A percentile compares a stretch with the other conserved stretches of the same genome.
Conservation (phyloP, 2,329 filamentous ascomycete genomes). For the Metarhizium rileyi region DNA sequence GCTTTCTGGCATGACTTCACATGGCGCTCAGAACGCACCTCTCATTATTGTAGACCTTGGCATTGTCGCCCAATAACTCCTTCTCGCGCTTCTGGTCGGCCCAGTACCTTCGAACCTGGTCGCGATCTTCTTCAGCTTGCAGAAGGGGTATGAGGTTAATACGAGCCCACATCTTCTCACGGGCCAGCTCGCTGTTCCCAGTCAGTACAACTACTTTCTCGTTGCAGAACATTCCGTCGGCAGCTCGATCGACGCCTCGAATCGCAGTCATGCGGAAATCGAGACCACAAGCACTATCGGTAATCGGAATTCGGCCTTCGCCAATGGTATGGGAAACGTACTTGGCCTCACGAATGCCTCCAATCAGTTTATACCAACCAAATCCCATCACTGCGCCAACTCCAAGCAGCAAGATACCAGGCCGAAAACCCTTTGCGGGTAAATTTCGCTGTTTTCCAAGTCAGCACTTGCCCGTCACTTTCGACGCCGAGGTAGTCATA, state of each 20-base stretch:
- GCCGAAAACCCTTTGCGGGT: slow-evolving; percentile 81
- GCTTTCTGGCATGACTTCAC: not conserved
- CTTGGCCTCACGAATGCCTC: slow-evolving; percentile 86
- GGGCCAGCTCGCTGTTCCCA: slow-evolving; percentile 66
- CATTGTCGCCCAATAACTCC: slow-evolving; percentile 75
- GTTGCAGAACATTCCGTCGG: not conserved
- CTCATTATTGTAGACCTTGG: slow-evolving; percentile 79
- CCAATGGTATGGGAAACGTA: slow-evolving; percentile 36
- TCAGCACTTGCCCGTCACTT: not conserved
- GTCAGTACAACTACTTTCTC: not conserved
- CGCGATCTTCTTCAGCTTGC: slow-evolving; percentile 93
- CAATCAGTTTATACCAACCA: slow-evolving; percentile 79
- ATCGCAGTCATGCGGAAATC: not conserved
- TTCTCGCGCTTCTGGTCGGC: slow-evolving; percentile 87
- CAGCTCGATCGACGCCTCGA: not conserved
- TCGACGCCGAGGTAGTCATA: not conserved
- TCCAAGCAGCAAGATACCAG: slow-evolving; percentile 65
- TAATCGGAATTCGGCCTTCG: not conserved
- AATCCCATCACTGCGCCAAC: slow-evolving; percentile 74
- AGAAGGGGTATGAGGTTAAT: slow-evolving; percentile 90
- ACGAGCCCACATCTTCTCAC: slow-evolving; percentile 97
- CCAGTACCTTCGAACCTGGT: slow-evolving; percentile 77
- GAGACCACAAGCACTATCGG: not conserved
- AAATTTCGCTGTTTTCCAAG: slow-evolving; percentile 63
- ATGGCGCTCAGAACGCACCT: slow-evolving; percentile 45